A percentile compares a stretch with the other conserved stretches of the same genome.
Evolutionary conservation across 176 grass and related monocot genomes (phyloP).

Genomic region (Typha latifolia): DNA sequence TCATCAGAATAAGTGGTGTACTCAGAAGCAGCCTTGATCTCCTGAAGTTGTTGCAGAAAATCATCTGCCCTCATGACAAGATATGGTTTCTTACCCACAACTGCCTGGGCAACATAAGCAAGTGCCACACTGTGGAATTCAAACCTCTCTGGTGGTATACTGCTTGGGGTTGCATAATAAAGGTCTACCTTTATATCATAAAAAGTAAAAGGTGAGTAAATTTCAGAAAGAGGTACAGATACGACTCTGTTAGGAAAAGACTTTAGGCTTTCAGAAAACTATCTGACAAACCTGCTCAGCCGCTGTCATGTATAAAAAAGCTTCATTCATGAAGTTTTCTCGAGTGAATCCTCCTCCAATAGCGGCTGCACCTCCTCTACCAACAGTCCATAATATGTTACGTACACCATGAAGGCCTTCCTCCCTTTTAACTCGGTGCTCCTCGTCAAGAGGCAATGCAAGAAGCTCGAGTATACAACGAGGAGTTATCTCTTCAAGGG

Average conservation of each 20-base stretch:
- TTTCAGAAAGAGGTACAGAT: neutral
- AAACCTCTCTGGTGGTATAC: conserved; percentile 79
- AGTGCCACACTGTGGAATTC: conserved; percentile 88
- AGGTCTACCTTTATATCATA: conserved; percentile 58
- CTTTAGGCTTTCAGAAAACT: neutral
- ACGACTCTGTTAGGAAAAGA: neutral
- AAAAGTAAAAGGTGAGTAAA: conserved; percentile 10
- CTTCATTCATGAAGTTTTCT: conserved; percentile 79
- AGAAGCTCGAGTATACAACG: conserved; percentile 80
- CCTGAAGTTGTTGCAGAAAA: conserved; percentile 74
- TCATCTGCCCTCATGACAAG: conserved; percentile 63
- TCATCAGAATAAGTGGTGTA: conserved; percentile 26
- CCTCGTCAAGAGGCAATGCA: conserved; percentile 57
- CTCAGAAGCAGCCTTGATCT: conserved; percentile 48
- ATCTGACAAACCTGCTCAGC: conserved; percentile 50
- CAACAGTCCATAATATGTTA: conserved; percentile 85
- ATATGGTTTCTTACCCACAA: conserved; percentile 62
- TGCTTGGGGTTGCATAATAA: conserved; percentile 75
- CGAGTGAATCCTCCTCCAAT: conserved; percentile 91
- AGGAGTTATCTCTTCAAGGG: conserved; percentile 91
- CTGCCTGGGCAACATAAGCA: conserved; percentile 81
- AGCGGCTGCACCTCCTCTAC: conserved; percentile 56
- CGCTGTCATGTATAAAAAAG: conserved; percentile 75
- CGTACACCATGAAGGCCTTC: conserved; percentile 69
- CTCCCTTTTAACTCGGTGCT: conserved; percentile 49